Percentiles rank a stretch among this genome's conserved stretches.
phyloP scores from a whole-genome alignment of 768 basidiomycete species.

The Clavaria fumosa region DNA sequence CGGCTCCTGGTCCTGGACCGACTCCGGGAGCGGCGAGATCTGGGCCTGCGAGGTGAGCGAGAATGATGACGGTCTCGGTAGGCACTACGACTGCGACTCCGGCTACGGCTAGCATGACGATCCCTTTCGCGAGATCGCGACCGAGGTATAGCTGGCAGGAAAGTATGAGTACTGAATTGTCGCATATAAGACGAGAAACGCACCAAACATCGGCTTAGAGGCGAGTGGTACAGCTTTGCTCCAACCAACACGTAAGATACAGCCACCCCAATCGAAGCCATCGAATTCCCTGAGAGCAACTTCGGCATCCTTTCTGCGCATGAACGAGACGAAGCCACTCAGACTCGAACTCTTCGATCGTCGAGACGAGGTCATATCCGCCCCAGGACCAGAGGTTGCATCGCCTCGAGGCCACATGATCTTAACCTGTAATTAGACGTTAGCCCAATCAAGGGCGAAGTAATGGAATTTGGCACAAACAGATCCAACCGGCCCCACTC shows the following conservation, averaged over 20 bases:
- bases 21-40: conserved; percentile 34
- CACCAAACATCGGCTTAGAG: conserved; percentile 68
- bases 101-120: conserved; percentile 20
- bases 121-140: too few species aligned
- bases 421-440: conserved; percentile 47
- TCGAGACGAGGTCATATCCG: conserved; percentile 60
- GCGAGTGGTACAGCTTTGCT: conserved; percentile 91
- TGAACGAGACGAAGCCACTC: conserved; percentile 94
- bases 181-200: conserved; percentile 14
- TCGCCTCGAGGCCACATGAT: conserved; percentile 98
- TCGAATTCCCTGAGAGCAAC: conserved; percentile 78
- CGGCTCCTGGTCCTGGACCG: conserved; percentile 31
- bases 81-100: conserved; percentile 26
- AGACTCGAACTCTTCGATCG: conserved; percentile 60
- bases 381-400: conserved; percentile 45
- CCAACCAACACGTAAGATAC: conserved; percentile 80
- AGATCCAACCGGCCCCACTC: conserved; percentile 84
- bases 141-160: too few species aligned
- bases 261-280: conserved; percentile 91
- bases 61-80: conserved; percentile 28
- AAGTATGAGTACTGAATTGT: too few species aligned
- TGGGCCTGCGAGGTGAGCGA: conserved; percentile 19
- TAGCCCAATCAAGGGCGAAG: neutral
- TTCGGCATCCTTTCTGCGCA: conserved; percentile 88
- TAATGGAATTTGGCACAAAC: conserved; percentile 27